phyloP scores from a whole-genome alignment of 2,329 filamentous ascomycete species.

The Cercospora sp. region DNA sequence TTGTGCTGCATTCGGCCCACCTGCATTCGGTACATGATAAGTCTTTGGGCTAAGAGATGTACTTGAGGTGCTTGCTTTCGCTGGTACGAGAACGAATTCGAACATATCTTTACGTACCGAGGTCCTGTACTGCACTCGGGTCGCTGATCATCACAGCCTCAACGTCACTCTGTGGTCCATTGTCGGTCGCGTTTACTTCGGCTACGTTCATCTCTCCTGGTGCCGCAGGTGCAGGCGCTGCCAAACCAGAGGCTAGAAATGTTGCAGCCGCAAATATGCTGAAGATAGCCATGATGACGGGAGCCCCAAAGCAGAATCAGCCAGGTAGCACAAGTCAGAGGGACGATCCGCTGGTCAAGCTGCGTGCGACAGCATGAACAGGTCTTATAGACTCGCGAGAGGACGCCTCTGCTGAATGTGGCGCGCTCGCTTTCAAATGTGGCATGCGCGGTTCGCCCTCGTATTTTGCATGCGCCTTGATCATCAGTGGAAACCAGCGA shows the following conservation, averaged over 20 bases:
- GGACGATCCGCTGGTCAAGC: neutral
- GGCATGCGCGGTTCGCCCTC: neutral
- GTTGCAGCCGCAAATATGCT: neutral
- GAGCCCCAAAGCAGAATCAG: neutral
- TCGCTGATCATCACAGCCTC: neutral
- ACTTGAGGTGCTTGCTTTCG: neutral
- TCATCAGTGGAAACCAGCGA: neutral
- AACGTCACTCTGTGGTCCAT: neutral
- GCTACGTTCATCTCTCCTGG: neutral
- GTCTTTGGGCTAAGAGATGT: neutral
- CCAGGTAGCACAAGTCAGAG: neutral
- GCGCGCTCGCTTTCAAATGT: neutral
- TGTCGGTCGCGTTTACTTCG: neutral
- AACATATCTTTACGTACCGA: neutral
- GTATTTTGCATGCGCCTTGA: neutral
- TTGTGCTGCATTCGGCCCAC: constrained; percentile 18
- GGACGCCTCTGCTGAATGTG: neutral
- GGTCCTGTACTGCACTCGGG: neutral
- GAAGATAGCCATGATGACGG: neutral
- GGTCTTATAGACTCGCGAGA: neutral
- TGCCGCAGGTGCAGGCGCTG: neutral
- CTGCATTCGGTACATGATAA: constrained; percentile 1
- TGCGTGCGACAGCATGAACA: neutral
- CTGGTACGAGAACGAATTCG: neutral
- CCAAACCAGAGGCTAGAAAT: neutral